These are phyloP conservation scores for Mycena amicta DNA, from an alignment of 768 basidiomycete genomes.

Conservation along the genomic window DNA sequence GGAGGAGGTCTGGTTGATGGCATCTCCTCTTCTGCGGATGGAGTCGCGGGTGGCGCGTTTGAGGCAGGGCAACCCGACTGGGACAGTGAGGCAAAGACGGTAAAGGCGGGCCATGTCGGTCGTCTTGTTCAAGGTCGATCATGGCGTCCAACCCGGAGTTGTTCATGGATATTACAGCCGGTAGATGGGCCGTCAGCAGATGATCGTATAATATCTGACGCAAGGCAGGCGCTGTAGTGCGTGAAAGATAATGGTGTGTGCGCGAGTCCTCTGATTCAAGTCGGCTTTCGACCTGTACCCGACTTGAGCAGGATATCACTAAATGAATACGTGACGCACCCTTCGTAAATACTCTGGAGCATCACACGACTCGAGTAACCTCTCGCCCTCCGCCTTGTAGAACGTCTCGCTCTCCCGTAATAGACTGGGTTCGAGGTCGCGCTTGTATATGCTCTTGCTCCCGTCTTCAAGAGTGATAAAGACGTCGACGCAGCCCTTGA, in stretches of 20 bases:
- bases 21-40: conserved; percentile 70
- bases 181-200: conserved; percentile 77
- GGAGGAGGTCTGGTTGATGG: conserved; percentile 71
- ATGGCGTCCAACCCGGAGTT: conserved; percentile 86
- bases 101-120: conserved; percentile 81
- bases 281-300: conserved; percentile 77
- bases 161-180: conserved; percentile 73
- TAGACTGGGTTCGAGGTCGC: conserved; percentile 81
- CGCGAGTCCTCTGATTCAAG: conserved; percentile 84
- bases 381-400: conserved; percentile 75
- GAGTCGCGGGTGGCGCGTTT: conserved; percentile 72
- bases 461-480: conserved; percentile 67
- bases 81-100: conserved; percentile 69
- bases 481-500: conserved; percentile 88
- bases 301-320: conserved; percentile 12
- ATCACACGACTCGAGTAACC: conserved; percentile 72
- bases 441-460: conserved; percentile 71
- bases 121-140: conserved; percentile 78
- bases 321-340: conserved; percentile 47
- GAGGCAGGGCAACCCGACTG: conserved; percentile 64
- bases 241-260: conserved; percentile 82
- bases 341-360: conserved; percentile 79
- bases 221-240: conserved; percentile 69
- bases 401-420: conserved; percentile 77
- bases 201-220: conserved; percentile 74